Conservation (phyloP, 78 protist species). For the Dictyostelium firmibasis region DNA sequence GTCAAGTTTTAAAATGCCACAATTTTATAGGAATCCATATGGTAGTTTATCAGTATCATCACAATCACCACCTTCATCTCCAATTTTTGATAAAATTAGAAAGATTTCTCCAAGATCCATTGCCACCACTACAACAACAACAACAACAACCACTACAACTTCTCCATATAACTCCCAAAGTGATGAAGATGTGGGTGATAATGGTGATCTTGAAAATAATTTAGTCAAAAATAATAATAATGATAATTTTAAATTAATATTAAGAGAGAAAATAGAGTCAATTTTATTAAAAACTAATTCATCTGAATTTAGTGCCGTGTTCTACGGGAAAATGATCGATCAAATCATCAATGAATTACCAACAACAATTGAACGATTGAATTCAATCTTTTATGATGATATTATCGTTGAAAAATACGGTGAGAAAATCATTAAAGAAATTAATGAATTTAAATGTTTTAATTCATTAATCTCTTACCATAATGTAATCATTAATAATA, state of each 20-base stretch:
- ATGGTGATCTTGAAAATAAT: neutral
- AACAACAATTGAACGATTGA: neutral
- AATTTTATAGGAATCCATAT: neutral
- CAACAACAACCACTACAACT: neutral
- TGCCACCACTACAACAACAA: neutral
- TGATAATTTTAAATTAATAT: neutral
- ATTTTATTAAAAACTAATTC: neutral
- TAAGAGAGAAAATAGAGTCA: neutral
- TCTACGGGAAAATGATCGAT: neutral
- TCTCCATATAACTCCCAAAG: neutral
- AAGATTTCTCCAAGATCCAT: neutral
- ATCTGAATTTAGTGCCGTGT: neutral
- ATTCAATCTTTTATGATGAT: neutral
- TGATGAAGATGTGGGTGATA: neutral
- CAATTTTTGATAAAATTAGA: neutral
- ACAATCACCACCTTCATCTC: neutral
- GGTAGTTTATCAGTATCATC: neutral
- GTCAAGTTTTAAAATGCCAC: neutral
- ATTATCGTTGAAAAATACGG: neutral
- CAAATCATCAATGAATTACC: neutral
- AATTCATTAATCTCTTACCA: neutral
- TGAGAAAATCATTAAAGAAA: neutral
- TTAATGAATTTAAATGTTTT: neutral
- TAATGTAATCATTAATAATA: neutral
- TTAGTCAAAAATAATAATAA: neutral